These are phyloP conservation scores for Paramecium tetraurelia DNA, from an alignment of 73 alveolate species.

Conservation along the genomic window DNA sequence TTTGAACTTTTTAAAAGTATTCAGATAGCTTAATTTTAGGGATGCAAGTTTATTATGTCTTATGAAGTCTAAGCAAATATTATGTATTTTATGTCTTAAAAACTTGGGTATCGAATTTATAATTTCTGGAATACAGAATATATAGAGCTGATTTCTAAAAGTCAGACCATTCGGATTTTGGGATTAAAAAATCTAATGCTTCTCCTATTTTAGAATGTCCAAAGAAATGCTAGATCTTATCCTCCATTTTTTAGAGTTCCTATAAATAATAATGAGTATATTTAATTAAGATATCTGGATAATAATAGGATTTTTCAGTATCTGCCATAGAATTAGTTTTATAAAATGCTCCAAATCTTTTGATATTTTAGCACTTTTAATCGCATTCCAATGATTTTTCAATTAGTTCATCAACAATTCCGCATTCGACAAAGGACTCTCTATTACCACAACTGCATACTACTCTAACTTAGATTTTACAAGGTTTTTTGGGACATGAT, in stretches of 20 bases:
- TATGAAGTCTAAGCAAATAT: constrained; percentile 4
- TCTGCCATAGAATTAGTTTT: constrained; percentile 10
- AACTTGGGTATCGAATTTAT: constrained; percentile 42
- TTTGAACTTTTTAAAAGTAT: constrained; percentile 53
- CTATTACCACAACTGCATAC: constrained; percentile 75
- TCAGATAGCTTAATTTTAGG: constrained; percentile 59
- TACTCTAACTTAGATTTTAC: constrained; percentile 74
- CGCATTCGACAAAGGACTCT: constrained; percentile 58
- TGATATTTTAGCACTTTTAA: constrained; percentile 51
- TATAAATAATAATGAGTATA: constrained; percentile 47
- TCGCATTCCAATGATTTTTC: constrained; percentile 57
- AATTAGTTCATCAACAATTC: constrained; percentile 51
- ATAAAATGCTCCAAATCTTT: constrained; percentile 55
- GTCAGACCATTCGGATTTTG: neutral
- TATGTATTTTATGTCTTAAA: constrained; percentile 8
- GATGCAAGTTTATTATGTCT: constrained; percentile 40
- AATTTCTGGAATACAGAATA: constrained; percentile 41
- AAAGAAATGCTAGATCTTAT: neutral
- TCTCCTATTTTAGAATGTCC: constrained; percentile 2
- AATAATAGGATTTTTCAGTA: constrained; percentile 52
- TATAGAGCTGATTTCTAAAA: constrained; percentile 34
- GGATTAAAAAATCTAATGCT: constrained; percentile 30
- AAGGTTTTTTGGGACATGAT: constrained; percentile 73
- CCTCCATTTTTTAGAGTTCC: constrained; percentile 46
- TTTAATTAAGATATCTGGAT: constrained; percentile 53